phyloP scores from a whole-genome alignment of 2,329 filamentous ascomycete species.

The Thelonectria olida region DNA sequence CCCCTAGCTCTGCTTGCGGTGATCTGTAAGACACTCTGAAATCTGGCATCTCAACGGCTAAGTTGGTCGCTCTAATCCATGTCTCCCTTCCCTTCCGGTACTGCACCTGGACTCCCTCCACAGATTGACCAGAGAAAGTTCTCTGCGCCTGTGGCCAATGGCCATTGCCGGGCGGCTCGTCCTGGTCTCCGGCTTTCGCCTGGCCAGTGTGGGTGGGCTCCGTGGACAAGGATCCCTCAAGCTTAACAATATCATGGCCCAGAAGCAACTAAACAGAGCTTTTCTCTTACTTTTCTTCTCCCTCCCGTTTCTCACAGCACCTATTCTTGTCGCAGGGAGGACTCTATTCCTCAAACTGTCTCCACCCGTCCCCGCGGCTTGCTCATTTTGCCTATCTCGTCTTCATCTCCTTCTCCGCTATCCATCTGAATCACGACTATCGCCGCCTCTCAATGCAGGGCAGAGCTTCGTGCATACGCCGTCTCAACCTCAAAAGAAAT shows the following conservation, averaged over 20 bases:
- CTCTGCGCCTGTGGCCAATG: conserved; percentile 20
- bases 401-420: conserved; percentile 25
- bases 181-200: conserved; percentile 27
- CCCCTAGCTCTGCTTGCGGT: too few relatives aligned
- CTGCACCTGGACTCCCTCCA: conserved; percentile 27
- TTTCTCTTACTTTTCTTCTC: conserved; percentile 26
- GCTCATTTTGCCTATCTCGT: conserved; percentile 27
- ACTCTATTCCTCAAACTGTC: conserved; percentile 33
- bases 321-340: conserved; percentile 29
- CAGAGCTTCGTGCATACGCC: conserved; percentile 45
- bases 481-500: conserved; percentile 46
- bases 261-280: conserved; percentile 38
- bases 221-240: conserved; percentile 35
- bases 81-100: background rate
- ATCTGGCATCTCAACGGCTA: conserved; percentile 43
- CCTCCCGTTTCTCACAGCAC: conserved; percentile 15
- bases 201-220: conserved; percentile 39
- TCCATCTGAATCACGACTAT: conserved; percentile 39
- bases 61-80: conserved; percentile 21
- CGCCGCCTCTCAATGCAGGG: conserved; percentile 40
- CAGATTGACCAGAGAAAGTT: conserved; percentile 27
- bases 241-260: conserved; percentile 36
- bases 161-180: conserved; percentile 27
- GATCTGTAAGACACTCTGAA: conserved; percentile 39
- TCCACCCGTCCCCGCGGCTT: conserved; percentile 33